Evolutionary conservation across 2,329 filamentous ascomycete species (phyloP).

Genomic region (Colletotrichum agaves): DNA sequence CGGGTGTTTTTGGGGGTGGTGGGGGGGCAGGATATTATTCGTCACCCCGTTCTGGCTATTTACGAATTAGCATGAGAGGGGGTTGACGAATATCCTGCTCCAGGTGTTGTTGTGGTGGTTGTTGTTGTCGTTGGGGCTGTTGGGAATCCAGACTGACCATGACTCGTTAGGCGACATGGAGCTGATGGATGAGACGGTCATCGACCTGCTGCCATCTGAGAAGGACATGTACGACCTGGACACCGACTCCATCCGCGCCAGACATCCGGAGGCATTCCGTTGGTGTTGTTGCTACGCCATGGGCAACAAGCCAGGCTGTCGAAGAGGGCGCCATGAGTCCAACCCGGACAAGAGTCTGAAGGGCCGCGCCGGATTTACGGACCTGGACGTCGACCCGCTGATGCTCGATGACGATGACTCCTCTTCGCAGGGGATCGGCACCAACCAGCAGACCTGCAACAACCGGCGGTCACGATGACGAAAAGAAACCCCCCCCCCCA

Average conservation of each 20-base stretch:
- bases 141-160: neutral
- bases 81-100: no score
- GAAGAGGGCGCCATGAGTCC: slow-evolving; percentile 32
- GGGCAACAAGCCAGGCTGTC: slow-evolving; percentile 31
- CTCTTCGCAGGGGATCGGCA: slow-evolving; percentile 1
- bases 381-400: slow-evolving; percentile 31
- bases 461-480: neutral
- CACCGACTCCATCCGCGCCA: slow-evolving; percentile 32
- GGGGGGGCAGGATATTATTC: no score
- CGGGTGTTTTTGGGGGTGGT: neutral
- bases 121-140: neutral
- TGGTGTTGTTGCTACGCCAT: slow-evolving; percentile 35
- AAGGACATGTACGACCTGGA: slow-evolving; percentile 31
- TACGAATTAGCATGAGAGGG: no score
- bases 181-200: slow-evolving; percentile 33
- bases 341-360: slow-evolving; percentile 37
- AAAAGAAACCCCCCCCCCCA: no score
- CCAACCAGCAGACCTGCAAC: neutral
- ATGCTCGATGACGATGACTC: slow-evolving; percentile 20
- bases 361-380: slow-evolving; percentile 34
- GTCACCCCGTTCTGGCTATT: no score
- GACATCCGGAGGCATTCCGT: slow-evolving; percentile 36
- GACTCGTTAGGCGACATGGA: slow-evolving; percentile 35
- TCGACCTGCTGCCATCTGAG: slow-evolving; percentile 20
- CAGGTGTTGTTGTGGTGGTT: neutral